A percentile compares a stretch with the other conserved stretches of the same genome.
These are phyloP conservation scores for Sequoiadendron giganteum DNA, from an alignment of 75 land plant genomes.

Conservation along the genomic window DNA sequence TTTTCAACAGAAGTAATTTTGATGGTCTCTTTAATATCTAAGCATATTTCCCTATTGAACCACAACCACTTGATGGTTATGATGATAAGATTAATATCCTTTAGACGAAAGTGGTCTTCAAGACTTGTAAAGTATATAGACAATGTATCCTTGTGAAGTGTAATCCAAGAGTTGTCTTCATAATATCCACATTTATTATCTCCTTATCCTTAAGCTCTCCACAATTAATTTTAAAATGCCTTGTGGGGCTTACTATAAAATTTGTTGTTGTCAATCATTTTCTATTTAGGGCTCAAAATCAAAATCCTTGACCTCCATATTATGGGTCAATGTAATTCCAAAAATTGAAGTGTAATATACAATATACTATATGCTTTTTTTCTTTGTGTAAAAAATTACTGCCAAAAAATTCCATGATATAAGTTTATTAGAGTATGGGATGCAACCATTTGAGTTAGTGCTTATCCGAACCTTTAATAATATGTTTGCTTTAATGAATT, in stretches of 20 bases:
- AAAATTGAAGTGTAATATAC: neutral
- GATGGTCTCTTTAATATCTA: neutral
- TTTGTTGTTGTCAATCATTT: neutral
- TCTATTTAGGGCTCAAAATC: neutral
- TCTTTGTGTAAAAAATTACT: neutral
- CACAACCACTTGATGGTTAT: neutral
- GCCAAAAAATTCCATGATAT: neutral
- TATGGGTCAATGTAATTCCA: neutral
- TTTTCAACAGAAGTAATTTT: neutral
- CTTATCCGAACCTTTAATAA: neutral
- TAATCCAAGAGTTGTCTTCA: too few relatives aligned
- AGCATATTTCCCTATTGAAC: neutral
- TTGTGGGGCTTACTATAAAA: neutral
- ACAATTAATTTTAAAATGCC: neutral
- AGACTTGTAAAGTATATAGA: neutral
- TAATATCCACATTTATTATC: too few relatives aligned
- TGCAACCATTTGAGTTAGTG: neutral
- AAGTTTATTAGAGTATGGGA: neutral
- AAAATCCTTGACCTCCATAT: neutral
- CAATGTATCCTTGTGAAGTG: neutral
- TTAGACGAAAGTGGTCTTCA: neutral
- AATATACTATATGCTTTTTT: neutral
- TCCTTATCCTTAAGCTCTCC: neutral
- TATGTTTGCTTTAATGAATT: neutral
- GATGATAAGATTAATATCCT: neutral